Base-by-base conservation (phyloP, 2,329 filamentous ascomycete species). In the Coniochaeta sp. region DNA sequence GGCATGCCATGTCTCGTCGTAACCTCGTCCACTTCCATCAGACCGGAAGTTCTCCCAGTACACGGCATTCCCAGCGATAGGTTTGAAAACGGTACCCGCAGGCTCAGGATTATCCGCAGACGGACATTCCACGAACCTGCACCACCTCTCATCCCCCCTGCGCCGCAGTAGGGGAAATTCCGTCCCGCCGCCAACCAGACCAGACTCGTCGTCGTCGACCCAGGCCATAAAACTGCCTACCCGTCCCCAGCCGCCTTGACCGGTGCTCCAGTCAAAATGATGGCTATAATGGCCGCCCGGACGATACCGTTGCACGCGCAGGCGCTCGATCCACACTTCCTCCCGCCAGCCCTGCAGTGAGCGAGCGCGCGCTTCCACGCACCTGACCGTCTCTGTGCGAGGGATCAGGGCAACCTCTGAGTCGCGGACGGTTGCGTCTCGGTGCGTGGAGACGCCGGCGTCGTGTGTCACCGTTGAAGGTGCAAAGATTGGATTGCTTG, bases 1-100 rank as follows among this genome's bases (percentile, higher is more conserved):
- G 33, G 76, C 76, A 60, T 81, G 78, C 75, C 76, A 81, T 28
- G 76, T 76, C 65, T 79, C 75, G 16, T 75, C 69, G 56, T 72
- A 79, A 0, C 76, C 76, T 51, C 69, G 68, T 1, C 71, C 71
- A 2, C 68, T 71, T 3, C 77, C 75, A 53, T 79, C 75, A 0
- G 74, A 65, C 9, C 69, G 67, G 58, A 81, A 81, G 58, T 81
- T 81, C 62, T 80, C 77, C 78, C 78, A 81, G 54, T 75, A 80
- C 26, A 81, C 75, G 7, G 77, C 78, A 56, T 81, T 81, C 1
- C 78, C 78, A 1, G 74, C 67, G 1, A 73, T 55, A 0, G 72
- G 69, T 61, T 71, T 75, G 63, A 81, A 81, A 10, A 71, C 69
- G 16, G 74, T 69, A 0, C 33, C 46, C 6, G 47, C 54, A 18